These are phyloP conservation scores for Neurospora sp. DNA, from an alignment of 495 filamentous ascomycete genomes.

Conservation along the genomic window DNA sequence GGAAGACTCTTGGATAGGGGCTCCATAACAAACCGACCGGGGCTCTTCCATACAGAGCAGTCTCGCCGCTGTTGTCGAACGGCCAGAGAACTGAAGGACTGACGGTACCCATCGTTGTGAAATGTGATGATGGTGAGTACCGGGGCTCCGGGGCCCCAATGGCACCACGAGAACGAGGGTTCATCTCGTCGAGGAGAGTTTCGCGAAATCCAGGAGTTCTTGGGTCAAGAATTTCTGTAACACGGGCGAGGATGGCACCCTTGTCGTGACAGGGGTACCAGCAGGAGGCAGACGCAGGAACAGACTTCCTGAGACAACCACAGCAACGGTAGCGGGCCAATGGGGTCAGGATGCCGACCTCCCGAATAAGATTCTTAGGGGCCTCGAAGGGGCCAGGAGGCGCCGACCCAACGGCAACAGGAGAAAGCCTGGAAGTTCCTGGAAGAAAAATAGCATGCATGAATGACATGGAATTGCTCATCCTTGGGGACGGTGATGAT, in stretches of 20 bases:
- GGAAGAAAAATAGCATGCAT: not conserved
- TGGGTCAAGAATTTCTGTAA: constrained; percentile 5
- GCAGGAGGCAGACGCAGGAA: constrained; percentile 23
- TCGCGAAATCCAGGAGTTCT: constrained; percentile 15
- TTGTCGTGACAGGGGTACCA: not conserved
- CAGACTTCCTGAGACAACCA: constrained; percentile 18
- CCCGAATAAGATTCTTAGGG: not conserved
- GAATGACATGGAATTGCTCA: no score
- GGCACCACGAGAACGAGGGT: not conserved
- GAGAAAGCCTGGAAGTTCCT: not conserved
- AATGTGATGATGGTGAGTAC: not conserved
- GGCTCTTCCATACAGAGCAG: not conserved
- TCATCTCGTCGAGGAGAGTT: not conserved
- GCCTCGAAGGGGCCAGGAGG: not conserved
- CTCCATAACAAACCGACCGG: not conserved
- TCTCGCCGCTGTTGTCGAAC: no score
- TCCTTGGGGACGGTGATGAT: no score
- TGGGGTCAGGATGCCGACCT: not conserved
- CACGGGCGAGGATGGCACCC: constrained; percentile 1
- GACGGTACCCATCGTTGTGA: not conserved
- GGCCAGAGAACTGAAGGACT: no score
- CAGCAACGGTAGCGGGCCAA: constrained; percentile 11
- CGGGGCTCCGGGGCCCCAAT: not conserved
- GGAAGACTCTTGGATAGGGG: not conserved
- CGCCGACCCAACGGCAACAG: not conserved